Evolutionary conservation across 192 early-diverging fungal species (phyloP), one percentile per base, ranked within the genome.

Genomic region (Rhizophagus clarus): DNA sequence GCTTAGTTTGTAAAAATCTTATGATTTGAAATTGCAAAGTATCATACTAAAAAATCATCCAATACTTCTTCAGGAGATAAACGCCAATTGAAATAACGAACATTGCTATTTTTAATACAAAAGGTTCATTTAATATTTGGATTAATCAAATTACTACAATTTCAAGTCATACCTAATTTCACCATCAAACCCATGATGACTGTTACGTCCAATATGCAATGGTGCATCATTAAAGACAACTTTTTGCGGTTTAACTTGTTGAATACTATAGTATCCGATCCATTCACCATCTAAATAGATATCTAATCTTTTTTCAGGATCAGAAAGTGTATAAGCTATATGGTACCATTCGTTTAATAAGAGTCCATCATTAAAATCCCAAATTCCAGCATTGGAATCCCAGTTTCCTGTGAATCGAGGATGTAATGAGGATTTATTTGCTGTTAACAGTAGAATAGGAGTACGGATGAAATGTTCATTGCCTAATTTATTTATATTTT

Each of bases 11-110:
- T n/a, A n/a, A 34, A 34, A 34, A 34, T 2, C 2, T 34, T 14
- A 15, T n/a, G 4, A 69, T 34, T 0, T 69, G 67, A 69, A 69
- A 69, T 34, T 20, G 4, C 14, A 34, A 40, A 20, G 4, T 24
- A 34, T 72, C 71, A 56, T 49, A 72, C 72, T 3, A 74, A 20
- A 45, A 31, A 66, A 49, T 77, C 76, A 49, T 67, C 26, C 40
- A 47, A 67, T 62, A 77, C 76, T 49, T 77, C 76, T 29, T 66
- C 62, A 28, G 62, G 62, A 28, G 37, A 77, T 64, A 77, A 77
- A 26, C 76, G 76, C 76, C 76, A 77, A 42, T 77, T 77, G 62
- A 66, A 77, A 32, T 77, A 77, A 28, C 61, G 76, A 77, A 77
- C 61, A 77, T 77, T 77, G 22, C 76, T 77, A 66, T 40, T 63